These are phyloP conservation scores for Pythium scleroteichum DNA, from an alignment of 352 stramenopile species.

Conservation along the genomic window DNA sequence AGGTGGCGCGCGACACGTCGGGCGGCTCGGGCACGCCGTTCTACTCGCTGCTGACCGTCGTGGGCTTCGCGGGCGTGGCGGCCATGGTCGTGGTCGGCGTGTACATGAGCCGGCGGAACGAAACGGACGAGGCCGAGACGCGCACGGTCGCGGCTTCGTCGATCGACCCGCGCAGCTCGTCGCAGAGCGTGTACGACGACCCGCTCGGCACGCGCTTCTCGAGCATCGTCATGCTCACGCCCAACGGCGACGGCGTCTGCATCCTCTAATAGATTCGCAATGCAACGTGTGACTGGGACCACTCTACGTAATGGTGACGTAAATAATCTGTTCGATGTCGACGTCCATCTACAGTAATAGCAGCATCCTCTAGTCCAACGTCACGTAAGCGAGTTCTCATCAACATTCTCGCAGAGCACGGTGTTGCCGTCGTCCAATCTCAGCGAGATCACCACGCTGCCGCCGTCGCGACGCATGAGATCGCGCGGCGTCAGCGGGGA, in stretches of 20 bases:
- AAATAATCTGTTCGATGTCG: not conserved
- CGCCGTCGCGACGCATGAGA: slow-evolving; percentile 52
- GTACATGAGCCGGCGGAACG: slow-evolving; percentile 51
- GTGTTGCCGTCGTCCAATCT: slow-evolving; percentile 11
- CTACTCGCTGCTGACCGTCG: slow-evolving; percentile 16
- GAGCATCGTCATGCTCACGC: slow-evolving; percentile 88
- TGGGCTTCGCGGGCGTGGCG: slow-evolving; percentile 35
- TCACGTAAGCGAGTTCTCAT: slow-evolving; percentile 26
- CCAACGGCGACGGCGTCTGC: slow-evolving; percentile 77
- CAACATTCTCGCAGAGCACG: slow-evolving; percentile 5
- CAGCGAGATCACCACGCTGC: slow-evolving; percentile 41
- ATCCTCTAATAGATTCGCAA: slow-evolving; percentile 47
- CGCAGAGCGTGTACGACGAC: slow-evolving; percentile 73
- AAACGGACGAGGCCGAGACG: slow-evolving; percentile 29
- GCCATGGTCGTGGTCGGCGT: slow-evolving; percentile 55
- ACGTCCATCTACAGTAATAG: not conserved
- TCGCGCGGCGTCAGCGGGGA: slow-evolving; percentile 53
- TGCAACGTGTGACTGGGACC: not conserved
- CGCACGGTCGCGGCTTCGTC: slow-evolving; percentile 40
- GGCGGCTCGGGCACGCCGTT: slow-evolving; percentile 18
- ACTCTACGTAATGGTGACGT: slow-evolving; percentile 14
- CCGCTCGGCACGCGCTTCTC: slow-evolving; percentile 76
- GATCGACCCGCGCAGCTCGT: slow-evolving; percentile 43
- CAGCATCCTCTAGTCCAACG: not conserved
- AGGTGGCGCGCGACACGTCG: slow-evolving; percentile 37